These are phyloP conservation scores for Rhodotorula glutinis DNA, from an alignment of 1,284 basidiomycete species.

Conservation along the genomic window DNA sequence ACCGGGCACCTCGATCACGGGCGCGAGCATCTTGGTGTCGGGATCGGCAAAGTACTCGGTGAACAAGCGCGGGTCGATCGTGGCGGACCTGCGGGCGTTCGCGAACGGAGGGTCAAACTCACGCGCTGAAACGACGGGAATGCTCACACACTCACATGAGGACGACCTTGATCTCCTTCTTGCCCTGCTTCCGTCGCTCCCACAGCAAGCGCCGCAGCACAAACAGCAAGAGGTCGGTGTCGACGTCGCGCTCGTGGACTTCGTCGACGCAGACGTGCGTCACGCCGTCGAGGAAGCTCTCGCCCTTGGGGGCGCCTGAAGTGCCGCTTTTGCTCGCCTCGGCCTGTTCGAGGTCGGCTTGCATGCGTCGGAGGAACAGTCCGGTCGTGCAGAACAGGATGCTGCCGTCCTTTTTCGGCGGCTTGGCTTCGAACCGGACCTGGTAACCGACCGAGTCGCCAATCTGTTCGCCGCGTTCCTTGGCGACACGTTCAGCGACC, in stretches of 20 bases:
- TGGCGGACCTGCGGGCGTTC: conserved; percentile 61
- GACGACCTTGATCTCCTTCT: conserved; percentile 77
- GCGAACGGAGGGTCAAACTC: neutral
- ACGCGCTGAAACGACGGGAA: neutral
- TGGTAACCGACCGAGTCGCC: conserved; percentile 83
- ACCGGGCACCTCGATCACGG: conserved; percentile 74
- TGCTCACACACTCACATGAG: conserved; percentile 61
- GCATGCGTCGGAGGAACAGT: conserved; percentile 82
- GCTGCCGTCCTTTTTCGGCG: conserved; percentile 75
- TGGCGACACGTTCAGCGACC: conserved; percentile 86
- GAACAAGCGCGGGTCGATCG: conserved; percentile 87
- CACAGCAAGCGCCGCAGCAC: conserved; percentile 81
- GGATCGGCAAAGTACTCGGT: conserved; percentile 76
- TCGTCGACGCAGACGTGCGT: conserved; percentile 94
- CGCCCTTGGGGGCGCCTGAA: conserved; percentile 39
- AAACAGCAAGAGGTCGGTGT: conserved; percentile 87
- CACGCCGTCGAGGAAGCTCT: conserved; percentile 66
- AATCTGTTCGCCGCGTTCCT: conserved; percentile 74
- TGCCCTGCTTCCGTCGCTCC: conserved; percentile 65
- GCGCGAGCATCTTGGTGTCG: conserved; percentile 59
- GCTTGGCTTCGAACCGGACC: conserved; percentile 82
- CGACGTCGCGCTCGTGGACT: conserved; percentile 93
- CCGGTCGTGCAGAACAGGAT: conserved; percentile 95
- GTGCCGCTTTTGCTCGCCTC: conserved; percentile 28
- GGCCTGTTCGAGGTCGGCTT: conserved; percentile 60